Base-by-base conservation (phyloP, 1,139 yeast species). In the Trichomonascaceae sp. region DNA sequence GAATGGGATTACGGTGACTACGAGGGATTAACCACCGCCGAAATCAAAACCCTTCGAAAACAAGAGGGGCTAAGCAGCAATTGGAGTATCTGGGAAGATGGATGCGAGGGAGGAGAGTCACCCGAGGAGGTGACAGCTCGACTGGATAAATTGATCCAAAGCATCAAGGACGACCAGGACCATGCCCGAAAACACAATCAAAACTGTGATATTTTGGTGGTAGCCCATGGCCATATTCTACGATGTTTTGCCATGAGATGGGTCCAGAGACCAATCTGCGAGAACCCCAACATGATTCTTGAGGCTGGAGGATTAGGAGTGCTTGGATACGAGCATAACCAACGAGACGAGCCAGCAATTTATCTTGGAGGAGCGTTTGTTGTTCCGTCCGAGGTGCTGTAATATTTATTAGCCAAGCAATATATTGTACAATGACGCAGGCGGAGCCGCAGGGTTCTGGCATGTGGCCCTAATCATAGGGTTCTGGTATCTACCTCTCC, bases 1-100 rank as follows among this genome's bases (percentile, higher is more conserved):
- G 97, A 87, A 59, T 87, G 97, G 96, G 92, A 82, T 46, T 87
- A 87, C 51, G 97, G 97, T 45, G 92, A 81, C 48, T 87, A 87
- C 55, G 97, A 87, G 61, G 97, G 97, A 4, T 57, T 76, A 47
- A 56, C 66, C 37, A 79, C 93, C 1, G 57, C 61, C 11, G 73
- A 85, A 45, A 85, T 87, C 52, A 61, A 67, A 28, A 67, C 62
- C 8, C 54, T 71, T 43, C 70, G 96, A 48, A 60, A 61, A 30
- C 52, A 59, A 14, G 65, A 77, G 40, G 94, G 93, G 0, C 60
- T 80, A 32, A 75, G 47, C 25, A 38, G 42, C 22, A 64, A 64
- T n/a, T 87, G 96, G 96, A 62, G 66, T 36, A 85, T 89, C 51
- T 85, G 96, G 93, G 60, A 74, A 42, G 87, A 84, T 48, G 97